phyloP scores from a whole-genome alignment of 2,329 filamentous ascomycete genomes.

The Ascomycota sp. region DNA sequence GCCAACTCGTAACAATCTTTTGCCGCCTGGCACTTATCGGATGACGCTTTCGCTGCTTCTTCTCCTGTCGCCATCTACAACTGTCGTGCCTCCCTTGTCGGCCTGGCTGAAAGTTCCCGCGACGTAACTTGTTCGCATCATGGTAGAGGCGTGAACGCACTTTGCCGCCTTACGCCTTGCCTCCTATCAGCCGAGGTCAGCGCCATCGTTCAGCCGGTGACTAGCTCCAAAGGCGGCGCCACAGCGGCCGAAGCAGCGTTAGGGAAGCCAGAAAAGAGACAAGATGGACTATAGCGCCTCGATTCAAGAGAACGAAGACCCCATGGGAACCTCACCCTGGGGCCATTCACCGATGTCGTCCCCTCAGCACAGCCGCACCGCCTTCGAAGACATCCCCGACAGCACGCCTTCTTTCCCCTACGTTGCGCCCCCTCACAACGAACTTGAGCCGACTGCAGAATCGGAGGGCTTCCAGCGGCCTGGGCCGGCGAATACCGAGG shows the following conservation, averaged over 20 bases:
- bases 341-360: constrained; percentile 31
- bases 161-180: background rate
- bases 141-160: constrained; percentile 1
- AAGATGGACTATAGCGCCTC: constrained; percentile 39
- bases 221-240: background rate
- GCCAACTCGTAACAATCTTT: too few relatives aligned
- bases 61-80: too few relatives aligned
- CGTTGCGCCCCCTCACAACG: constrained; percentile 21
- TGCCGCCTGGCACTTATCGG: too few relatives aligned
- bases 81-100: too few relatives aligned
- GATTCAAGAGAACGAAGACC: constrained; percentile 32
- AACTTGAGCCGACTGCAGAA: constrained; percentile 16
- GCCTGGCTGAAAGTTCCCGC: constrained; percentile 1
- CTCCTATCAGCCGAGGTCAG: background rate
- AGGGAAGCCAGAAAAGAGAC: background rate
- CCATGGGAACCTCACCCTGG: constrained; percentile 33
- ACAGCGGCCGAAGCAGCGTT: background rate
- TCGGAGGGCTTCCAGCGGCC: constrained; percentile 23
- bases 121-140: constrained; percentile 6
- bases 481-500: constrained; percentile 23
- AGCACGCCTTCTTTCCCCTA: constrained; percentile 25
- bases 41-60: too few relatives aligned
- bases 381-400: constrained; percentile 19
- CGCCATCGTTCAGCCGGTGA: background rate
- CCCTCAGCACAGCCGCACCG: constrained; percentile 23